A percentile compares a stretch with the other conserved stretches of the same genome.
These are phyloP conservation scores for Aegilops sharonensis DNA, from an alignment of 176 grass and related monocot species.

Conservation along the genomic window DNA sequence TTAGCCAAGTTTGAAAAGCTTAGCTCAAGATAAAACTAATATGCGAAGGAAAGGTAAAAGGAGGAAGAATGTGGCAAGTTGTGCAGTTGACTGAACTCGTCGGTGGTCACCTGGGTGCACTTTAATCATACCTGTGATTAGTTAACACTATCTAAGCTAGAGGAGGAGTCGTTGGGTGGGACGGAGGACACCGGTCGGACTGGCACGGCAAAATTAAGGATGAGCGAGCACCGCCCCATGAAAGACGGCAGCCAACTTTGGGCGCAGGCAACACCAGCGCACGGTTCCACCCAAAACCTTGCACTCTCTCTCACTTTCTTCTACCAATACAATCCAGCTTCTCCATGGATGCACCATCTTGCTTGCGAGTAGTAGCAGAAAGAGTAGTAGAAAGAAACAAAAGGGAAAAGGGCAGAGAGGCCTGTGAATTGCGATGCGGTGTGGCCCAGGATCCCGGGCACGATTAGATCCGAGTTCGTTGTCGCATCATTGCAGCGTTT, in stretches of 20 bases:
- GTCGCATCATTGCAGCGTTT: constrained; percentile 31
- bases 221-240: constrained; percentile 26
- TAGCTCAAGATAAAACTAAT: too few relatives aligned
- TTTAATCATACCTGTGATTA: neutral
- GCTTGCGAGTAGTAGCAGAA: neutral
- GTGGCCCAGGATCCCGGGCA: neutral
- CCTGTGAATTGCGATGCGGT: neutral
- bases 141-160: neutral
- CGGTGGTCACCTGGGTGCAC: neutral
- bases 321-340: neutral
- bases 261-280: constrained; percentile 23
- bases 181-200: neutral
- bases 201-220: neutral
- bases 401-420: neutral
- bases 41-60: too few relatives aligned
- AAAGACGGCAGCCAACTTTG: neutral
- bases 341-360: neutral
- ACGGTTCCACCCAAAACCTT: constrained; percentile 25
- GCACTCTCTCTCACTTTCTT: neutral
- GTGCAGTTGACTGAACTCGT: too few relatives aligned
- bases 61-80: too few relatives aligned
- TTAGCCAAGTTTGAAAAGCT: too few relatives aligned
- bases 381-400: neutral
- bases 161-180: neutral
- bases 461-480: constrained; percentile 29